Evolutionary conservation across 2,329 filamentous ascomycete species (phyloP), one percentile per base, ranked within the genome.

Genomic region (Phialocephala sp.): DNA sequence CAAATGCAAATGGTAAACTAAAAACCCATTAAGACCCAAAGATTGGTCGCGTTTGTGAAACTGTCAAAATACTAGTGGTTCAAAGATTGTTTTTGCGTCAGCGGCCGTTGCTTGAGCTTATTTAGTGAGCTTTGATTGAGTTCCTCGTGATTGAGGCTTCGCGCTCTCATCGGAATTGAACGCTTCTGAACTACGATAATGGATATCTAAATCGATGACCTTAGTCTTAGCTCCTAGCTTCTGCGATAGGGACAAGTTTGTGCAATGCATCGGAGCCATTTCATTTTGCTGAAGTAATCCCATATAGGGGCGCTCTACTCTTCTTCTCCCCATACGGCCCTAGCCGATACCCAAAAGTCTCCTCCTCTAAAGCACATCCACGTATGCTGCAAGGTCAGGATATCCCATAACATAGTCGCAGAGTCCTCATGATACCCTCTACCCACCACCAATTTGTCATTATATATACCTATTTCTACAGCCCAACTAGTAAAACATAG

Each of bases 401-500:
- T 9, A 22, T 35, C 20, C 22, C 45, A 20, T 54, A 3, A 32
- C 12, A 18, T 22, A 4, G 8, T 35, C 27, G 50, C 14, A 54
- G 50, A 32, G 45, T 8, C 50, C 50, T 27, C 18, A 11, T 43
- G 24, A 27, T 36, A 37, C 62, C 58, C 61, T 62, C 59, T 63
- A 60, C 64, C 64, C 50, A 32, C 65, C 56, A 59, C 65, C 59
- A 59, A 57, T 45, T 65, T 69, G 63, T 63, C 68, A 73, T 71
- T 71, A 72, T 71, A 69, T 69, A 69, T 69, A 69, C 67, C 65
- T 69, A 60, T 68, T 69, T 70, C 59, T 67, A 69, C 67, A 71
- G 58, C 67, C 66, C 59, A 54, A 52, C 66, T 73, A 74, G 63
- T 72, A 74, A 73, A 67, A 72, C 71, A 75, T 52, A 59, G 57